A percentile compares a stretch with the other conserved stretches of the same genome.
phyloP scores from a whole-genome alignment of 805 yeast genomes.

The Kodamaea kaohsiungensis region DNA sequence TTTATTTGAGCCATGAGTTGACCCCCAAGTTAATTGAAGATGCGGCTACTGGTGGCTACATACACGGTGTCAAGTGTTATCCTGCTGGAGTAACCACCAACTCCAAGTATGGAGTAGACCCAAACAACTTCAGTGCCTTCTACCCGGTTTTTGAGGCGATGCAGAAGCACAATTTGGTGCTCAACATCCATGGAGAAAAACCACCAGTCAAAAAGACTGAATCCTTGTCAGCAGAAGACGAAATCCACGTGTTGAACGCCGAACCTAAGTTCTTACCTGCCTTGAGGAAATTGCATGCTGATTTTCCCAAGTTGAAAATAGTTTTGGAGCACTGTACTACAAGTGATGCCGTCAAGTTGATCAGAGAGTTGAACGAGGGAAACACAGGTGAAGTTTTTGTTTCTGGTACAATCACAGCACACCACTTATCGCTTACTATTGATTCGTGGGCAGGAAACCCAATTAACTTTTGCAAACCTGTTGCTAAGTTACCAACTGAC shows the following conservation, averaged over 20 bases:
- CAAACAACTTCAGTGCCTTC: slow-evolving; percentile 84
- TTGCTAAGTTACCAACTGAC: slow-evolving; percentile 89
- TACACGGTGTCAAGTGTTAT: slow-evolving; percentile 91
- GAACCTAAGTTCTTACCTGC: slow-evolving; percentile 93
- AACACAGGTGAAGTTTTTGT: slow-evolving; percentile 49
- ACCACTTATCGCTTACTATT: slow-evolving; percentile 83
- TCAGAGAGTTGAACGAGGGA: slow-evolving; percentile 59
- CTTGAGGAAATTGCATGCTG: slow-evolving; percentile 68
- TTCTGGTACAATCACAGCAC: slow-evolving; percentile 94
- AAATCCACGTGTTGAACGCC: slow-evolving; percentile 89
- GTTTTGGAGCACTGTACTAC: slow-evolving; percentile 96
- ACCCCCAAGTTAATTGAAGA: slow-evolving; percentile 83
- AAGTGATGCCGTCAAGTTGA: slow-evolving; percentile 78
- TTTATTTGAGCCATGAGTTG: slow-evolving; percentile 73
- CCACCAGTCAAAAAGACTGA: slow-evolving; percentile 58
- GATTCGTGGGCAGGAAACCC: slow-evolving; percentile 98
- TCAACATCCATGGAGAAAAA: slow-evolving; percentile 95
- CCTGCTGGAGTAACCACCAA: slow-evolving; percentile 99
- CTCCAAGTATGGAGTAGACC: slow-evolving; percentile 88
- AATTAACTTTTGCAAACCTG: slow-evolving; percentile 94
- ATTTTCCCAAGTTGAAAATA: slow-evolving; percentile 84
- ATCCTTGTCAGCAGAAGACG: slow-evolving; percentile 44
- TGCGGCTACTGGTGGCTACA: slow-evolving; percentile 69
- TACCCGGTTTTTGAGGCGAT: slow-evolving; percentile 89
- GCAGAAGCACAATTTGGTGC: slow-evolving; percentile 73